Evolutionary conservation across 306 rosid genomes (phyloP).

Genomic region (peach (Prunus persica)): Prunus_persica_NCBIv2 NC_034009.1:8734001-8734500

Average conservation of each 20-base stretch:
- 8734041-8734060: not conserved
- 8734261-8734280: conserved; percentile 82
- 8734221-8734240: not conserved
- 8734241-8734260: conserved; percentile 41
- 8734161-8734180: not conserved
- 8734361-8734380: not conserved
- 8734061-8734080: not conserved
- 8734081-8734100: not conserved
- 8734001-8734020: not conserved
- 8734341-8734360: not conserved
- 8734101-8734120: not conserved
- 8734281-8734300: conserved; percentile 52
- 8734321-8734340: conserved; percentile 3
- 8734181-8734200: not conserved
- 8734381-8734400: not conserved
- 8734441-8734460: not conserved
- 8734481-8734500: not conserved
- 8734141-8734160: not conserved
- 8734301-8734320: conserved; percentile 51
- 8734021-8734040: not conserved
- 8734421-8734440: not conserved
- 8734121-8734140: not conserved
- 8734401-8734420: not conserved
- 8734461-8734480: not conserved
- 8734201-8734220: not conserved